Evolutionary conservation across 148 eudicot genomes (phyloP), one percentile per base, ranked within the genome.

Genomic region (Diospyros kaki): DNA sequence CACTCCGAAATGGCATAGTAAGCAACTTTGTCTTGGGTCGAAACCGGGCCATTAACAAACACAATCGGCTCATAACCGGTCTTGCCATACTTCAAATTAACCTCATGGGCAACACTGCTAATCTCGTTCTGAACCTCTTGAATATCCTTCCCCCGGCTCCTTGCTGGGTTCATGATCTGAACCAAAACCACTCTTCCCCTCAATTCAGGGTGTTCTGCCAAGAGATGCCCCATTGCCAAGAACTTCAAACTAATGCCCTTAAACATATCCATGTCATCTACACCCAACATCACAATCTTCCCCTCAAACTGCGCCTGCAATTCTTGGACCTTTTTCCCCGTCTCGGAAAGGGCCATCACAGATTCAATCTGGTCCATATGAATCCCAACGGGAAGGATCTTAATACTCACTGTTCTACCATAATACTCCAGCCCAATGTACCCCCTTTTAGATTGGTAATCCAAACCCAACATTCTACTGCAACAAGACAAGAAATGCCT

Each of bases 211-310:
- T 86, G 80, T 50, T 76, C 73, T 46, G 86, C 83, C 39, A 93
- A 74, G 46, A 93, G 82, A 70, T 79, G 80, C 8, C 86, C 88
- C 81, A 93, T 79, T 39, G 96, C 98, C 54, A 86, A 64, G 42
- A 93, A 87, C 86, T 93, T 93, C 71, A 90, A 84, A 66, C 92
- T 84, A 18, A 93, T 93, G 45, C 98, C 98, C 78, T 93, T 93
- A 51, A 93, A 84, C 80, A 93, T 84, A 77, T 93, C 97, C 95
- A 90, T 87, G 75, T 93, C 97, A 83, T 93, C 95, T 51, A 93
- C 93, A 61, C 97, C 94, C 66, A 93, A 82, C 55, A 93, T 77
- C 76, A 93, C 89, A 51, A 67, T 72, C 66, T 93, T 93, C 75
- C 96, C 98, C 53, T 84, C 62, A 71, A 69, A 93, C 65, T 70